Evolutionary conservation across 2,329 filamentous ascomycete genomes (phyloP).

Genomic region (Xylaria sp.): DNA sequence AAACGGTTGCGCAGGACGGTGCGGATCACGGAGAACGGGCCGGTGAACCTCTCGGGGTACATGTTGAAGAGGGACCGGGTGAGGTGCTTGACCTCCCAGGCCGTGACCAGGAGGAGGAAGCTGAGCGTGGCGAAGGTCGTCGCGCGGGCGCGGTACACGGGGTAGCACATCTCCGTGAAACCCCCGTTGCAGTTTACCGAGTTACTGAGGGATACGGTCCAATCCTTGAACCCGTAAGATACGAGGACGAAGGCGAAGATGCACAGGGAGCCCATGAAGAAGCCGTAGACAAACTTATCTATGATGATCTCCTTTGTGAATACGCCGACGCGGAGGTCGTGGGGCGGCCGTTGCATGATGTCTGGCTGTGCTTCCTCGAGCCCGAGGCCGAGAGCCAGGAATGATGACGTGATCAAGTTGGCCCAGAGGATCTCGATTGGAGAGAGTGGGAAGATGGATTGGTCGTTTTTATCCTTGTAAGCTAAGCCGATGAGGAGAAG

Average conservation of each 20-base stretch:
- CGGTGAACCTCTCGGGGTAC: slow-evolving; percentile 63
- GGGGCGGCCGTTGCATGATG: slow-evolving; percentile 73
- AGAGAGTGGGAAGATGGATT: slow-evolving; percentile 76
- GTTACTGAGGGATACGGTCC: slow-evolving; percentile 39
- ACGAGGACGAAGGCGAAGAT: slow-evolving; percentile 70
- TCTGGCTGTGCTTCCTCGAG: slow-evolving; percentile 76
- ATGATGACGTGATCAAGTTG: slow-evolving; percentile 78
- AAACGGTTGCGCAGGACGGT: slow-evolving; percentile 78
- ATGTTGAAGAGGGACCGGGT: slow-evolving; percentile 76
- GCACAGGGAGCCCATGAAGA: slow-evolving; percentile 71
- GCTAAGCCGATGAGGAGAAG: slow-evolving; percentile 75
- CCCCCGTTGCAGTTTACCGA: slow-evolving; percentile 66
- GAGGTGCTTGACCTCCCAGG: slow-evolving; percentile 80
- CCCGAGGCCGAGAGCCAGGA: slow-evolving; percentile 77
- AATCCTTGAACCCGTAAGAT: slow-evolving; percentile 56
- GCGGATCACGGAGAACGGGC: slow-evolving; percentile 59
- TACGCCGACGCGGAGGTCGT: slow-evolving; percentile 68
- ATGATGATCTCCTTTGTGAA: slow-evolving; percentile 73
- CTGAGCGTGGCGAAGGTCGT: slow-evolving; percentile 76
- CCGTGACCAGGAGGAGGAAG: slow-evolving; percentile 74
- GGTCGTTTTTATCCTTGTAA: slow-evolving; percentile 69
- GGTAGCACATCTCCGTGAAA: slow-evolving; percentile 61
- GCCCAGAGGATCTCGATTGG: slow-evolving; percentile 82
- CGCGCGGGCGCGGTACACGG: slow-evolving; percentile 72
- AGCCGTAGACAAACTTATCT: slow-evolving; percentile 74